Evolutionary conservation across 2,329 filamentous ascomycete genomes (phyloP), one percentile per base, ranked within the genome.

Genomic region (Cladorrhinum sp.): DNA sequence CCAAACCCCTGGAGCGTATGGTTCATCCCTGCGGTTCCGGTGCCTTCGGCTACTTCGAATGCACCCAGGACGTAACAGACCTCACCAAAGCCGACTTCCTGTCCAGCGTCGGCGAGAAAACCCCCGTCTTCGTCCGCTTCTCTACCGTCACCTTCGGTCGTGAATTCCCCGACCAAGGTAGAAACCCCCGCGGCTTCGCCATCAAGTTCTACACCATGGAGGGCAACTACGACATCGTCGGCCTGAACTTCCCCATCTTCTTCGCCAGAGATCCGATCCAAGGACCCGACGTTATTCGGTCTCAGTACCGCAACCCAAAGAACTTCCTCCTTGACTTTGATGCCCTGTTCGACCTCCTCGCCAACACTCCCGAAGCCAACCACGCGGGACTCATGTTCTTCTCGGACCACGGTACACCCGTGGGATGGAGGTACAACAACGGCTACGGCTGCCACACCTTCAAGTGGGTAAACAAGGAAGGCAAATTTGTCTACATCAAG

Each of bases 361-460:
- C 56, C 48, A 73, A 87, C 64, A 86, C 91, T 67, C 76, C 84
- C 0, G 88, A 93, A 71, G 83, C 88, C 0, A 90, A 88, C 0
- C 88, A 92, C 71, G 83, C 88, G 0, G 90, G 88, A 0, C 88
- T 92, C 71, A 91, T 91, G 87, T 89, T 84, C 67, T 84, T 90
- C 79, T 88, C 84, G 6, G 90, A 92, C 70, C 82, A 88, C 28
- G 79, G 81, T 0, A 91, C 91, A 57, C 89, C 89, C 1, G 82
- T 87, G 2, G 90, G 86, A 0, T 92, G 82, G 74, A 85, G 90
- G 21, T 92, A 91, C 88, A 92, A 93, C 87, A 88, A 94, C 66
- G 90, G 90, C 0, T 94, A 92, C 59, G 89, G 90, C 58, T 90
- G 93, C 66, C 92, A 94, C 73, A 92, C 90, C 0, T 94, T 80